Evolutionary conservation across 2,329 filamentous ascomycete species (phyloP), one percentile per base, ranked within the genome.

Genomic region (Stromatinia cepivora): DNA sequence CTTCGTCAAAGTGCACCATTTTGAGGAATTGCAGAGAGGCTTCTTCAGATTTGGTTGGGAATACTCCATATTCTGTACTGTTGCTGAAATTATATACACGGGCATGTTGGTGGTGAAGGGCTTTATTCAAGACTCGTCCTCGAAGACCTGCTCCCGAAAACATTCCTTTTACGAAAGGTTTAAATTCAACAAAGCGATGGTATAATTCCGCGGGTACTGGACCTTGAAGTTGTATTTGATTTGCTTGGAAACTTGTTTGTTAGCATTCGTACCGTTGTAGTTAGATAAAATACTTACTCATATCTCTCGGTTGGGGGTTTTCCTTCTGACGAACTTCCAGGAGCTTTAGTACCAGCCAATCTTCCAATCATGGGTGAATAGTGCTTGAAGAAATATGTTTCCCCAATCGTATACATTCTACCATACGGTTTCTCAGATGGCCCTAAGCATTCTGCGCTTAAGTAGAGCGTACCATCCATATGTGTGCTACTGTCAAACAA

Each of bases 151-250:
- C 87, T 13, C 88, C 87, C 1, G 89, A 90, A 80, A 97, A 98
- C 89, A 97, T 96, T 72, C 89, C 87, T 64, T 92, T 92, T 67
- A 98, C 91, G 76, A 97, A 92, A 36, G 94, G 93, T 69, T 89
- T 91, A 80, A 97, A 97, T 79, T 97, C 94, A 69, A 97, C 94
- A 77, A 91, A 98, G 73, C 93, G 91, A 79, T 97, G 94, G 79
- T 97, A 97, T 46, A 98, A 83, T 71, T 88, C 84, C 2, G 87
- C 82, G 0, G 94, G 94, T 0, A 95, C 90, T 0, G 94, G 94
- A 0, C 94, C 94, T 58, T 86, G 84, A 10, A 98, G 85, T 78
- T 97, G 94, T 76, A 97, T 89, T 79, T 97, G 91, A 78, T 93
- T 94, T 52, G 94, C 92, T 84, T 97, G 94, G 80, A 98, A 98